Percentiles rank a stretch among this genome's conserved stretches.
Conservation (phyloP, 768 basidiomycete genomes). For the Amanita rimosa region DNA sequence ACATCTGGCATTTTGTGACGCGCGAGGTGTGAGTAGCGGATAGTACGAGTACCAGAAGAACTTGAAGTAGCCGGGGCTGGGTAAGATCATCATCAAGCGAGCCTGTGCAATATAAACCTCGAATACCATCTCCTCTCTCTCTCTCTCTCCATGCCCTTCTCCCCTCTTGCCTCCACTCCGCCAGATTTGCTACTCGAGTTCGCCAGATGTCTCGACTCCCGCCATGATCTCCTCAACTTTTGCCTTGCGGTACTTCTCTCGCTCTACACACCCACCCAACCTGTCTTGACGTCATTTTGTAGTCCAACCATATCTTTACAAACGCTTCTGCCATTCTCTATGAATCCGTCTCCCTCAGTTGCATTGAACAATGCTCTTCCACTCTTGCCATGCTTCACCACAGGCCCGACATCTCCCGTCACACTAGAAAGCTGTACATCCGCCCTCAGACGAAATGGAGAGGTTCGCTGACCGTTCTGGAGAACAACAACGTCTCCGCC, state of each 20-base stretch:
- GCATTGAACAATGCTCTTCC: constrained; percentile 43
- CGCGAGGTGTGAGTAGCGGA: constrained; percentile 8
- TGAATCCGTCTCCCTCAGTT: constrained; percentile 39
- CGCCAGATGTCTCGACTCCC: constrained; percentile 38
- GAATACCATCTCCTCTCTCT: not conserved
- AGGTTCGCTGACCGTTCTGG: constrained; percentile 13
- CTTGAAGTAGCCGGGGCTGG: not conserved
- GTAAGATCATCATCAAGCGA: not conserved
- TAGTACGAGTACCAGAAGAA: not conserved
- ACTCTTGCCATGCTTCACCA: constrained; percentile 56
- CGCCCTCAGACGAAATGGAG: constrained; percentile 23
- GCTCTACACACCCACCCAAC: not conserved
- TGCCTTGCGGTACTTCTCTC: constrained; percentile 40
- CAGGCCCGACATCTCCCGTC: constrained; percentile 49
- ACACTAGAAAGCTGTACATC: constrained; percentile 49
- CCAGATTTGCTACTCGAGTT: constrained; percentile 62
- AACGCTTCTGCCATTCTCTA: constrained; percentile 52
- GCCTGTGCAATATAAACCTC: not conserved
- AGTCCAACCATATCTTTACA: constrained; percentile 47
- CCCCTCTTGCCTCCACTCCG: constrained; percentile 21
- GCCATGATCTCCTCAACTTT: constrained; percentile 45
- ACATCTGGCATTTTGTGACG: constrained; percentile 35
- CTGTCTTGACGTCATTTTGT: not conserved
- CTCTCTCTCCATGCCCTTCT: too few species aligned
- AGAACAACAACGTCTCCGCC: constrained; percentile 32